phyloP scores from a whole-genome alignment of 306 rosid species.

The Alnus rubra region DNA sequence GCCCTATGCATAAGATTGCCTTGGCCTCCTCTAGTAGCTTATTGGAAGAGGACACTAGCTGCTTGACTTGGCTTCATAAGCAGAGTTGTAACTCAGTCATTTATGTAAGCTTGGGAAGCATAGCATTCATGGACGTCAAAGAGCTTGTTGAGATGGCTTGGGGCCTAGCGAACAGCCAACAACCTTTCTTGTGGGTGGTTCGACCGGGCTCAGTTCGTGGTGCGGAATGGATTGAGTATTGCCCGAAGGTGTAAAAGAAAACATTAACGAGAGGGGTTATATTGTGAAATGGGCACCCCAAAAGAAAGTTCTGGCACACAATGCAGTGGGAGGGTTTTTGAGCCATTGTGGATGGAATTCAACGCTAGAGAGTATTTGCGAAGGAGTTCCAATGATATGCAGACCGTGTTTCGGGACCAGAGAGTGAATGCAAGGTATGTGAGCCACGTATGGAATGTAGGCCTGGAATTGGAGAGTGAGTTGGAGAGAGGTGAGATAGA shows the following conservation, averaged over 20 bases:
- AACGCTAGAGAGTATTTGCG: conserved; percentile 38
- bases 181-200: conserved; percentile 49
- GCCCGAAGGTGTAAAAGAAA: conserved; percentile 22
- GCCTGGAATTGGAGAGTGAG: conserved; percentile 6
- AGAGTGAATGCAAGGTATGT: conserved; percentile 37
- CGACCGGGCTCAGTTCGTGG: conserved; percentile 17
- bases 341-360: conserved; percentile 60
- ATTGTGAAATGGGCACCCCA: conserved; percentile 55
- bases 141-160: conserved; percentile 48
- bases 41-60: conserved; percentile 25
- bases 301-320: conserved; percentile 38
- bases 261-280: conserved; percentile 19
- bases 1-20: conserved; percentile 46
- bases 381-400: conserved; percentile 47
- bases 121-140: conserved; percentile 43
- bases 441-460: conserved; percentile 43
- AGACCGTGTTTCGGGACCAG: conserved; percentile 46
- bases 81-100: conserved; percentile 17
- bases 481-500: background rate
- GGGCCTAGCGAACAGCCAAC: conserved; percentile 49
- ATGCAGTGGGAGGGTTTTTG: conserved; percentile 47
- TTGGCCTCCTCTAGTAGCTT: conserved; percentile 18
- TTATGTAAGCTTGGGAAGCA: conserved; percentile 53
- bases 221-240: conserved; percentile 22
- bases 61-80: conserved; percentile 35